phyloP scores from a whole-genome alignment of 805 yeast genomes.

The Teunomyces cretensis region DNA sequence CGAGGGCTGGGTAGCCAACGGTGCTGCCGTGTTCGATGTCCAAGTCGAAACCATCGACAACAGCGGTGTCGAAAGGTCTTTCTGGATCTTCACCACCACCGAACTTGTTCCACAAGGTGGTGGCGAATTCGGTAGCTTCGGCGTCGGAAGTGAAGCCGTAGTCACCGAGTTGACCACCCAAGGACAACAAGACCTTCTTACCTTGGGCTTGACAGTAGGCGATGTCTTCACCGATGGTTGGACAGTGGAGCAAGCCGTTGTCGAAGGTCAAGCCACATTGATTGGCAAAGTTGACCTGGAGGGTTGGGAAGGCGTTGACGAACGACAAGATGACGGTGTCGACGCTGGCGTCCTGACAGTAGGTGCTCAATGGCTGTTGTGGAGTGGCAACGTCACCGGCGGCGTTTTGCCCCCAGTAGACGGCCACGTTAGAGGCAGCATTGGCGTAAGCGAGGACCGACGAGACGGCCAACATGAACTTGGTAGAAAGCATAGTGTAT shows the following conservation, averaged over 20 bases:
- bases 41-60: slow-evolving; percentile 34
- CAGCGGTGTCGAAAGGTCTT: slow-evolving; percentile 9
- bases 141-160: slow-evolving; percentile 42
- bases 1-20: slow-evolving; percentile 26
- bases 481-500: neutral
- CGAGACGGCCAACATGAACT: slow-evolving; percentile 1
- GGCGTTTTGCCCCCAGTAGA: slow-evolving; percentile 92
- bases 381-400: slow-evolving; percentile 24
- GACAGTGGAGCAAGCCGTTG: slow-evolving; percentile 14
- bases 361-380: slow-evolving; percentile 42
- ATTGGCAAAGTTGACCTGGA: slow-evolving; percentile 9
- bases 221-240: slow-evolving; percentile 56
- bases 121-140: slow-evolving; percentile 60
- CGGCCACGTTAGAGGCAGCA: slow-evolving; percentile 52
- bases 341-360: slow-evolving; percentile 68
- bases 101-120: slow-evolving; percentile 39
- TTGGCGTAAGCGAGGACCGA: slow-evolving; percentile 4
- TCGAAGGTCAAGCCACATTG: slow-evolving; percentile 5
- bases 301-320: slow-evolving; percentile 55
- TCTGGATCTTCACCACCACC: slow-evolving; percentile 19
- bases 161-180: slow-evolving; percentile 50
- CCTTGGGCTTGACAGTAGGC: slow-evolving; percentile 69
- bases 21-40: slow-evolving; percentile 23
- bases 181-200: slow-evolving; percentile 69
- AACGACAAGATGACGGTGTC: slow-evolving; percentile 76